Base-by-base conservation (phyloP, 208 protist species). In the Leishmania gerbilli region DNA sequence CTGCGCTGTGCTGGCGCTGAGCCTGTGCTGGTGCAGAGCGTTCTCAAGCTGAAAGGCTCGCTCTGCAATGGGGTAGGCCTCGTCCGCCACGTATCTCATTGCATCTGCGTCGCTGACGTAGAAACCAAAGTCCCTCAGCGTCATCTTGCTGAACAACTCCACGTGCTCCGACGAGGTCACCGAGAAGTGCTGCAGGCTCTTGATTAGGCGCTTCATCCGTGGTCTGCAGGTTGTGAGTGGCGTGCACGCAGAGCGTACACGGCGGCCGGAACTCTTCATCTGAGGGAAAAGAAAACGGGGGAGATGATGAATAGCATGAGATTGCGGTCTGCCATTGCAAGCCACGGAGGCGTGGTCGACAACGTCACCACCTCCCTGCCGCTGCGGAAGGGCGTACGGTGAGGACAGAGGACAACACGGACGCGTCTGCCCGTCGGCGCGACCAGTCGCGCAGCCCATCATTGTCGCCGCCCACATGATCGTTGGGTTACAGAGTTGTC, bases 81-180 rank as follows among this genome's bases (percentile, higher is more conserved):
- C 45, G 75, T 91, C 45, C 15, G 53, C 42, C 67, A 87, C 74
- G 76, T 85, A 91, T 62, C 71, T 42, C 49, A 72, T 51, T 1
- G 83, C 85, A 24, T 79, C 77, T 9, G 53, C 53, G 58, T 91
- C 88, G 13, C 77, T 81, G 3, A 92, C 89, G 71, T 93, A 95
- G 55, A 85, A 80, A 55, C 87, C 87, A 0, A 95, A 75, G 67
- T 94, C 88, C 6, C 53, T 42, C 34, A 94, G 37, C 21, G 68
- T 79, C 19, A 95, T 27, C 47, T 72, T 71, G 58, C 75, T 42
- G 49, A 91, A 80, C n/a, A 84, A 64, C 56, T 79, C 78, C 21
- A 82, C 65, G 11, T 86, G 82, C 62, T 88, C 71, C 19, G 78
- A 79, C 5, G 85, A 81, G 3, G 69, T 34, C 7, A 60, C 31